Base-by-base conservation (phyloP, 768 basidiomycete species). In the Rhizopogon salebrosus region DNA sequence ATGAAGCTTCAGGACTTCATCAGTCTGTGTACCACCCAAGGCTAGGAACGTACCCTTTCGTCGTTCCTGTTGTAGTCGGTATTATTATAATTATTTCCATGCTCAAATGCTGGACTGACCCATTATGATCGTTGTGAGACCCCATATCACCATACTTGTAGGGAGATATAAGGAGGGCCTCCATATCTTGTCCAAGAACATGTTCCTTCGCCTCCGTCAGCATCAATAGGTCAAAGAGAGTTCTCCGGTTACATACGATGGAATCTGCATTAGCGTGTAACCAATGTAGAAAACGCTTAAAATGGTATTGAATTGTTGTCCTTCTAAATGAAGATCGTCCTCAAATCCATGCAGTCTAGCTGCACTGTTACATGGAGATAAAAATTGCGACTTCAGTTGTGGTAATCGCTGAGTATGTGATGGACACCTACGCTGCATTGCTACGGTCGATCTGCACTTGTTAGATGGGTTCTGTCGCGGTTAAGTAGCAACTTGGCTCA, bases 211-310 rank as follows among this genome's bases (percentile, higher is more conserved):
- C n/a, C n/a, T n/a, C n/a, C n/a, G n/a, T n/a, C n/a, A n/a, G n/a
- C n/a, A n/a, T n/a, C n/a, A n/a, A n/a, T n/a, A n/a, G n/a, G n/a
- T n/a, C n/a, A n/a, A n/a, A n/a, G n/a, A n/a, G n/a, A n/a, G n/a
- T n/a, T n/a, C n/a, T n/a, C n/a, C n/a, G n/a, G n/a, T n/a, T n/a
- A n/a, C n/a, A n/a, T n/a, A n/a, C n/a, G n/a, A n/a, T n/a, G n/a
- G n/a, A n/a, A n/a, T n/a, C n/a, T n/a, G n/a, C n/a, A n/a, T n/a
- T n/a, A n/a, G n/a, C n/a, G 85, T 85, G 62, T 89, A 89, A 14
- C 85, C 86, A 29, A 85, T 73, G 57, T 85, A 87, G 43, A 87
- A 74, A 48, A 85, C 79, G 38, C 84, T 84, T 38, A 90, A n/a
- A 14, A 16, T 13, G 11, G 20, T 38, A 4, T 18, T 34, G 8